Base-by-base conservation (phyloP, 108 stramenopile genomes). In the Cylindrotheca fusiformis region DNA sequence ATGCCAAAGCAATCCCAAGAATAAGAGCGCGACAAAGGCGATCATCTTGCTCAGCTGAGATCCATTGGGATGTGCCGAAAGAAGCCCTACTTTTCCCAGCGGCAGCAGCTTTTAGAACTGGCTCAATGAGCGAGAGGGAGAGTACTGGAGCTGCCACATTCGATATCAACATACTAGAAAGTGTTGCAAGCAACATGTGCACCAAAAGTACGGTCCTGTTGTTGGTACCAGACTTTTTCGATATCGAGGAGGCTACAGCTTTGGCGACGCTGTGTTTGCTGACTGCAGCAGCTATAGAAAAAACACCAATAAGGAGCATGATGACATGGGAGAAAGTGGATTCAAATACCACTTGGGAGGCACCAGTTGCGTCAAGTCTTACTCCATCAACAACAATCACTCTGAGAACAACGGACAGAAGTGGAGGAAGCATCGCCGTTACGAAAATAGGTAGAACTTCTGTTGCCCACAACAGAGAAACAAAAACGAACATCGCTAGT, bases 111-210 rank as follows among this genome's bases (percentile, higher is more conserved):
- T 61, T 61, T 24, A 61, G 48, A 32, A 61, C 49, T 1, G 60
- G 60, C 0, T 46, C 29, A 29, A 61, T 21, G 0, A 61, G 22
- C 26, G 60, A 61, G 3, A 49, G 49, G 47, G 48, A 61, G 14
- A 61, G 27, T 8, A 61, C 60, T n/a, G 60, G 60, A 4, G 60
- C 46, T 17, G 60, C 60, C 20, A 61, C 60, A 61, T 61, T 61
- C 26, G 60, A 61, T 4, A 61, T 48, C 60, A 46, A 61, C 47
- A 61, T 48, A 25, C 28, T 30, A 14, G 60, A 46, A 18, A 48
- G 12, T 17, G 60, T 61, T 5, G 60, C 60, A 24, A 61, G 24
- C 14, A 49, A 26, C 27, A 61, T 61, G 21, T 61, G 48, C 24
- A 61, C 60, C 46, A 48, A 18, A 22, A 61, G 60, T 2, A 61